A percentile compares a stretch with the other conserved stretches of the same genome.
phyloP scores from a whole-genome alignment of 257 asterid species.

The Eucommia ulmoides region DNA sequence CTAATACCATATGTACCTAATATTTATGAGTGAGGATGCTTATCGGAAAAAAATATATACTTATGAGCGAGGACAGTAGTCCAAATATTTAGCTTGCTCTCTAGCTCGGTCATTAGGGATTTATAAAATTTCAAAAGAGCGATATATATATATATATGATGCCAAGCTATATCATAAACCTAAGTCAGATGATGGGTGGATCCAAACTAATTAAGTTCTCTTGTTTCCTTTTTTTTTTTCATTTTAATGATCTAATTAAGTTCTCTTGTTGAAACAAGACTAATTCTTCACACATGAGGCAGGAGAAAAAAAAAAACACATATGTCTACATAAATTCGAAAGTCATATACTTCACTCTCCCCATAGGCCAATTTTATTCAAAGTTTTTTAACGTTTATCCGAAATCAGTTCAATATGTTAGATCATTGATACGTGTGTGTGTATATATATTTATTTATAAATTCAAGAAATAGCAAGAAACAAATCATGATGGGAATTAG shows the following conservation, averaged over 20 bases:
- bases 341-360: no score
- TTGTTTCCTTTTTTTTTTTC: neutral
- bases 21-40: neutral
- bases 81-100: neutral
- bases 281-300: no score
- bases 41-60: neutral
- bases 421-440: conserved; percentile 7
- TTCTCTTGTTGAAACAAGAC: neutral
- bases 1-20: neutral
- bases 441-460: neutral
- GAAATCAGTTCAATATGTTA: neutral
- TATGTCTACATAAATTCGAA: no score
- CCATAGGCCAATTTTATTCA: no score
- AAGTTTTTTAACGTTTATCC: neutral
- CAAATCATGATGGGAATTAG: neutral
- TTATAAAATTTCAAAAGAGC: neutral
- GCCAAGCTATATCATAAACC: no score
- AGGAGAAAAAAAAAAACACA: no score
- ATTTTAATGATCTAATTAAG: neutral
- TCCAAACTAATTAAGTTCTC: neutral
- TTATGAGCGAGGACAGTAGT: neutral
- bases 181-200: no score
- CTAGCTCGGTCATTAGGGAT: neutral
- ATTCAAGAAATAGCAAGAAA: conserved; percentile 6
- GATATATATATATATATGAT: no score